phyloP scores from a whole-genome alignment of 257 asterid species.

The Nicotiana tomentosiformis region DNA sequence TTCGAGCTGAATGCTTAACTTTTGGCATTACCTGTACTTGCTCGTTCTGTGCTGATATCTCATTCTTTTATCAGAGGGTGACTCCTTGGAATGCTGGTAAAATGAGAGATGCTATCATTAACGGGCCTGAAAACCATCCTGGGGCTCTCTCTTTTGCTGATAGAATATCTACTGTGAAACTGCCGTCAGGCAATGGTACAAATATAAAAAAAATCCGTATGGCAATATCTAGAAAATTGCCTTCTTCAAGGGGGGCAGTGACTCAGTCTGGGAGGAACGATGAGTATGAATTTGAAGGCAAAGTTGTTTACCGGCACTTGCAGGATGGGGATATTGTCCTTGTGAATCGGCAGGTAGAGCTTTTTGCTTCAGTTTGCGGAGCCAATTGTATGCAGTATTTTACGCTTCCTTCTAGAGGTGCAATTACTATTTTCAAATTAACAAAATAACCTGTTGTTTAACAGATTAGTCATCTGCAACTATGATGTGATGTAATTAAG shows the following conservation, averaged over 20 bases:
- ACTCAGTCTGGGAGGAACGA: conserved; percentile 54
- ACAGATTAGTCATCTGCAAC: background rate
- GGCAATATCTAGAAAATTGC: conserved; percentile 68
- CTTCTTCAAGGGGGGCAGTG: conserved; percentile 75
- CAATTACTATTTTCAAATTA: conserved; percentile 1
- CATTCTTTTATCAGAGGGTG: conserved; percentile 56
- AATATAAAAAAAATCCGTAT: conserved; percentile 32
- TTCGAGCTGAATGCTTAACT: background rate
- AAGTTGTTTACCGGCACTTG: conserved; percentile 77
- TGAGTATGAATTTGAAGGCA: conserved; percentile 78
- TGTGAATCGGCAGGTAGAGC: conserved; percentile 85
- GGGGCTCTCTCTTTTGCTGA: conserved; percentile 73
- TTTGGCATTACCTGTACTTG: background rate
- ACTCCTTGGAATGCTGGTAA: conserved; percentile 93
- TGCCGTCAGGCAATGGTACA: conserved; percentile 23
- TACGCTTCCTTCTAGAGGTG: background rate
- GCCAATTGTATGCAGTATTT: background rate
- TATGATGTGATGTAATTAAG: background rate
- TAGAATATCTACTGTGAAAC: conserved; percentile 49
- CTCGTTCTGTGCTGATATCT: background rate
- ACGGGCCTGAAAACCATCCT: conserved; percentile 89
- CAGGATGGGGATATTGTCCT: conserved; percentile 98
- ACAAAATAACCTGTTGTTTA: background rate
- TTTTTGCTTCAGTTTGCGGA: conserved; percentile 3
- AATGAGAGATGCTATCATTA: conserved; percentile 67